Evolutionary conservation across 108 stramenopile genomes (phyloP), one percentile per base, ranked within the genome.

Genomic region (Skeletonema tropicum): DNA sequence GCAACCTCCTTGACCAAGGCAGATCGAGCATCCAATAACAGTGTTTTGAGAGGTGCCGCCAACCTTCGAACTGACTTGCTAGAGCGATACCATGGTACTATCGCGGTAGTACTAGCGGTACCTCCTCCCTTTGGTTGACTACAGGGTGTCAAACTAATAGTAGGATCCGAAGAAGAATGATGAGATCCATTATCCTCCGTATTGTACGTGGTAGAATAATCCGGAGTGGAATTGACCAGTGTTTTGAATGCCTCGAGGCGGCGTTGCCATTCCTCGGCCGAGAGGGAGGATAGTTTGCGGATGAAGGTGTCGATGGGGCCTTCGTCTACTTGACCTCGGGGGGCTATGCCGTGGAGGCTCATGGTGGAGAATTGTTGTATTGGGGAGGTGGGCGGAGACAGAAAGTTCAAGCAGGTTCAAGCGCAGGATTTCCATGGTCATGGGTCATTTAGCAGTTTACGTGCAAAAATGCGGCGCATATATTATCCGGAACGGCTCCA

Each of bases 1-100:
- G 89, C 86, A 1, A 88, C 88, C 21, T 89, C 83, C 70, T 91
- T 92, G 35, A 92, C 94, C 41, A 95, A 89, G 2, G 90, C 87
- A 3, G 87, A 88, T 45, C 92, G 84, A 32, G 90, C 77, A 77
- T 95, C 91, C 32, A 87, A 81, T 3, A 95, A 62, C 10, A 92
- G 70, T 17, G 77, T 74, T 15, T 83, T 71, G 4, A 95, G 15
- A 12, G 91, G 86, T 21, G 49, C 65, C 5, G 71, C 79, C 58
- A 95, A 64, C 57, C 91, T 89, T 8, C 94, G 85, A 6, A 95
- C 73, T 10, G 72, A 82, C 12, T 84, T 86, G 25, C 87, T 76
- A 11, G 81, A 82, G 36, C 82, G 88, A 66, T 91, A 92, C 91
- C 91, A 94, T 45, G 77, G 82, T 12, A 74, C n/a, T 31, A 25